Percentiles rank a stretch among this genome's conserved stretches.
Evolutionary conservation across 2,329 filamentous ascomycete species (phyloP).

Genomic region (Amylocarpus encephaloides): DNA sequence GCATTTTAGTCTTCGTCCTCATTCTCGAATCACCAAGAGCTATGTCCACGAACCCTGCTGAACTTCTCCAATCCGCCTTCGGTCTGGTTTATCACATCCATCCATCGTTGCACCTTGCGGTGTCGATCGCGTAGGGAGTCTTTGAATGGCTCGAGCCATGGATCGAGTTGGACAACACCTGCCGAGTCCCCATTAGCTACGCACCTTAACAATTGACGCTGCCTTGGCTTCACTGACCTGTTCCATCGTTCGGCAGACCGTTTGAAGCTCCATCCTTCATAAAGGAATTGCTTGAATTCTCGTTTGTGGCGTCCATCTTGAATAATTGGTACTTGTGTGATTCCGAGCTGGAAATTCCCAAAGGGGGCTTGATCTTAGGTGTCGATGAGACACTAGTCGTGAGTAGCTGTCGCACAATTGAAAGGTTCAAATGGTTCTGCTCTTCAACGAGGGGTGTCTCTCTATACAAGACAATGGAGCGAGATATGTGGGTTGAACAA

Average conservation of each 20-base stretch:
- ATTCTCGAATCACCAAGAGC: background rate
- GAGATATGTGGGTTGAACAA: slow-evolving; percentile 17
- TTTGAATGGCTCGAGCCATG: slow-evolving; percentile 81
- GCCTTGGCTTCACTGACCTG: slow-evolving; percentile 46
- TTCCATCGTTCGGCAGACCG: slow-evolving; percentile 61
- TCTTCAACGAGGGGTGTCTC: background rate
- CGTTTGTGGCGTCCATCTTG: slow-evolving; percentile 27
- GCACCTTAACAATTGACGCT: background rate
- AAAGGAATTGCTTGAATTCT: slow-evolving; percentile 26
- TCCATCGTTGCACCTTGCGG: slow-evolving; percentile 76
- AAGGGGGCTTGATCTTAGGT: no score
- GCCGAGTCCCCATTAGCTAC: slow-evolving; percentile 18
- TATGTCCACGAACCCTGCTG: slow-evolving; percentile 55
- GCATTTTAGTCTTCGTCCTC: background rate
- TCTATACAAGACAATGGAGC: slow-evolving; percentile 5
- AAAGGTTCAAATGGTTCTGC: no score
- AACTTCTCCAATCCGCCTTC: slow-evolving; percentile 93
- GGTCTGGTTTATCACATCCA: slow-evolving; percentile 70
- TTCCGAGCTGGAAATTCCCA: no score
- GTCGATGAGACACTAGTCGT: background rate
- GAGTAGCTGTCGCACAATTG: background rate
- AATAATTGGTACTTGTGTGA: no score
- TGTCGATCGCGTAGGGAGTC: slow-evolving; percentile 71
- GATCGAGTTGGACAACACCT: slow-evolving; percentile 86
- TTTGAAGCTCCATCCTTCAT: slow-evolving; percentile 36